These are phyloP conservation scores for Termitomyces sp. DNA, from an alignment of 768 basidiomycete genomes.

Conservation along the genomic window DNA sequence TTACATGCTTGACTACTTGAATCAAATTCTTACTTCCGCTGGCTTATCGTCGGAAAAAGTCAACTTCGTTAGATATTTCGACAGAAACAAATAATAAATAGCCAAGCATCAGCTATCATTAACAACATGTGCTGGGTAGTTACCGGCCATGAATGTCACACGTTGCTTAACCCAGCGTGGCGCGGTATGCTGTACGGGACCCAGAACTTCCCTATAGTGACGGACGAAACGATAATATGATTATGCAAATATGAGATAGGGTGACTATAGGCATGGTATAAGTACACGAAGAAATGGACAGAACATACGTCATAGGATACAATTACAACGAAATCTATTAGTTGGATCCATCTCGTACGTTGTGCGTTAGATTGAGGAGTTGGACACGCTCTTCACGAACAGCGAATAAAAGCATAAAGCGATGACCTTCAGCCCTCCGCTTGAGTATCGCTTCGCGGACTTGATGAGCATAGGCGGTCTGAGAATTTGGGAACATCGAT, in stretches of 20 bases:
- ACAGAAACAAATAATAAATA: no score
- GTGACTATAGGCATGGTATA: background rate
- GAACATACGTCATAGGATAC: conserved; percentile 4
- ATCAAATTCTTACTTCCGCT: no score
- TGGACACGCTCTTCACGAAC: conserved; percentile 68
- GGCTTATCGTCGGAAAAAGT: no score
- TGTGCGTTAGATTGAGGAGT: conserved; percentile 39
- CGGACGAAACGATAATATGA: background rate
- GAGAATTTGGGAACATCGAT: conserved; percentile 49
- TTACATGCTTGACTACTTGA: no score
- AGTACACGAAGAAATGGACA: background rate
- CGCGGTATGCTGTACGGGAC: no score
- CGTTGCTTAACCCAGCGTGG: no score
- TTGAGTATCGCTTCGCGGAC: conserved; percentile 63
- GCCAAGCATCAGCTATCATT: no score
- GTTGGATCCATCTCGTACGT: conserved; percentile 14
- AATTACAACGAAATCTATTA: conserved; percentile 3
- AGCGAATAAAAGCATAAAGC: conserved; percentile 59
- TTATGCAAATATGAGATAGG: background rate
- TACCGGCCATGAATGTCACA: no score
- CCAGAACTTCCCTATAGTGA: no score
- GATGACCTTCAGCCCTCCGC: conserved; percentile 57
- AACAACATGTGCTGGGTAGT: no score
- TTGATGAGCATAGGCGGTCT: conserved; percentile 59
- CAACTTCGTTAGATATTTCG: no score